Evolutionary conservation across 176 grass and related monocot species (phyloP).

Genomic region (Poa annua): DNA sequence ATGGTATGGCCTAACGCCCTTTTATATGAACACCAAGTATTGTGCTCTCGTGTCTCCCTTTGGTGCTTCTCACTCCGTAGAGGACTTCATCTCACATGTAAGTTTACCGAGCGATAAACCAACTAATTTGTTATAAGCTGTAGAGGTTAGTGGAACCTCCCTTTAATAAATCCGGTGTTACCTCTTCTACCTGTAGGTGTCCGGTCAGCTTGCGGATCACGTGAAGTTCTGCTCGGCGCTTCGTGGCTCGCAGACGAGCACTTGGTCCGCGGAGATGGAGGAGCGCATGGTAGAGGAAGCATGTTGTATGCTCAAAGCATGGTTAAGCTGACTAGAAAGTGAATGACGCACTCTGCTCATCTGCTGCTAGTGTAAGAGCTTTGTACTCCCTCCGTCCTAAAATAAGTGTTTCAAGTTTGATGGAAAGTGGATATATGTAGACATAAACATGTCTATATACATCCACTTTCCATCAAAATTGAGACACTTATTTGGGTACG

Average conservation of each 20-base stretch:
- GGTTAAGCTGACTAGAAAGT: neutral
- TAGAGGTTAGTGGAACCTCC: neutral
- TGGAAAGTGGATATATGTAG: no score
- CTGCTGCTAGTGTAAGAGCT: no score
- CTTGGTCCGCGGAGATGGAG: neutral
- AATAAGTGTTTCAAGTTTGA: no score
- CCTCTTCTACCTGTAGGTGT: neutral
- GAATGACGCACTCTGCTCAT: no score
- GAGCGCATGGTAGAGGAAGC: neutral
- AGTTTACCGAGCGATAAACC: neutral
- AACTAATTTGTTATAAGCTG: neutral
- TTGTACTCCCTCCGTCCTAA: no score
- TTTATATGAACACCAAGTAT: neutral
- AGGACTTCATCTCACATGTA: neutral
- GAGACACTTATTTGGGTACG: no score
- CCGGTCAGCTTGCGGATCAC: neutral
- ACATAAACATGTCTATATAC: no score
- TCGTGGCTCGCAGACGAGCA: neutral
- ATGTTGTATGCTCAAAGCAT: neutral
- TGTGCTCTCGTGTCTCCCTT: neutral
- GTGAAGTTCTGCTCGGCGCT: neutral
- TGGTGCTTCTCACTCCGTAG: neutral
- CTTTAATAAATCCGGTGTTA: neutral
- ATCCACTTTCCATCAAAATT: no score
- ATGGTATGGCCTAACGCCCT: neutral